Conservation (phyloP, 2,329 filamentous ascomycete genomes). For the Colletotrichum endophyticum region DNA sequence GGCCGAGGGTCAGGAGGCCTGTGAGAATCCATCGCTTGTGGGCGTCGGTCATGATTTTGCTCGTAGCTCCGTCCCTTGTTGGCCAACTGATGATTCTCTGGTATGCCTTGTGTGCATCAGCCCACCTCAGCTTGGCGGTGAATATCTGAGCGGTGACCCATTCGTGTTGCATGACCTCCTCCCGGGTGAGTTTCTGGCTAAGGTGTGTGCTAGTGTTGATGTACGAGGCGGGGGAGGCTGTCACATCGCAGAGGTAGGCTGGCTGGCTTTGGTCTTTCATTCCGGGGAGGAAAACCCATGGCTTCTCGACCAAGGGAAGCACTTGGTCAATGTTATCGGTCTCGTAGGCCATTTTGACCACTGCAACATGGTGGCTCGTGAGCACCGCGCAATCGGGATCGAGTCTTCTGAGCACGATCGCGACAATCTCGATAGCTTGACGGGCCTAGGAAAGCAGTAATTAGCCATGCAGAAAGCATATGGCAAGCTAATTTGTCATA, state of each 20-base stretch:
- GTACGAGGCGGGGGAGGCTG: conserved; percentile 56
- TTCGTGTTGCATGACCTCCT: conserved; percentile 71
- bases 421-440: conserved; percentile 49
- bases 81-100: conserved; percentile 73
- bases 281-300: conserved; percentile 69
- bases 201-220: conserved; percentile 65
- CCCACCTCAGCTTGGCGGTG: conserved; percentile 66
- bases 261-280: conserved; percentile 39
- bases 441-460: conserved; percentile 40
- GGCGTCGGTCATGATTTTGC: conserved; percentile 83
- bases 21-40: conserved; percentile 92
- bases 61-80: conserved; percentile 64
- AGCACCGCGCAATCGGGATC: conserved; percentile 72
- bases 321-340: conserved; percentile 58
- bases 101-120: conserved; percentile 64
- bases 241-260: conserved; percentile 49
- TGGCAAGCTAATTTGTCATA: conserved; percentile 29
- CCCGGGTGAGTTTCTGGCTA: conserved; percentile 54
- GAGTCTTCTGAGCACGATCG: conserved; percentile 64
- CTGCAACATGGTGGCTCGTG: conserved; percentile 64
- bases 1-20: conserved; percentile 73
- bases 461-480: not conserved
- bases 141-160: conserved; percentile 69
- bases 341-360: conserved; percentile 64
- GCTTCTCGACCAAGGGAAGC: conserved; percentile 66